phyloP scores from a whole-genome alignment of 2,329 filamentous ascomycete genomes.

The Colletotrichum sp. region DNA sequence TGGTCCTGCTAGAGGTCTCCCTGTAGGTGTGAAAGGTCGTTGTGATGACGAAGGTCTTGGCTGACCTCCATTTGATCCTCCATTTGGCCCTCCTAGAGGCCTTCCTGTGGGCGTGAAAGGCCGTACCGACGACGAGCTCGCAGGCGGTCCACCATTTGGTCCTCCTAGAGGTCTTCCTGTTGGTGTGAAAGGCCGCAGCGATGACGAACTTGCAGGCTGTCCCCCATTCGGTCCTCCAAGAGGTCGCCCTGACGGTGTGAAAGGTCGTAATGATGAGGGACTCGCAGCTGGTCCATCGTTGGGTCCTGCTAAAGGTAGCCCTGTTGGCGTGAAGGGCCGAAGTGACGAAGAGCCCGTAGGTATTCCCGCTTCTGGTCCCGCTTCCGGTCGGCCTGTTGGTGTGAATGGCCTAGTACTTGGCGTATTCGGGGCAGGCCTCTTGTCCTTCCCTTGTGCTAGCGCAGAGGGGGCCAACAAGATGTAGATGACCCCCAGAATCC shows the following conservation, averaged over 20 bases:
- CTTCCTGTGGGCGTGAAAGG: neutral
- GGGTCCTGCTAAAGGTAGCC: neutral
- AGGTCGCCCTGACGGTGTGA: neutral
- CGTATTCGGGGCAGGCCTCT: neutral
- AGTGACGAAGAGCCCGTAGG: accelerated
- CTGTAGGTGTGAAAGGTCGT: neutral
- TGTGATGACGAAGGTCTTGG: accelerated
- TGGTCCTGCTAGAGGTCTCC: neutral
- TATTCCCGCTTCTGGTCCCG: neutral
- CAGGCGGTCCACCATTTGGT: neutral
- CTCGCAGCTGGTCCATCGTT: no score
- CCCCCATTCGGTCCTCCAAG: neutral
- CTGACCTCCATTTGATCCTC: neutral
- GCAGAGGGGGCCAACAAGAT: neutral
- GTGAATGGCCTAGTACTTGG: neutral
- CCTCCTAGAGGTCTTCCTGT: neutral
- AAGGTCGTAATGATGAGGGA: neutral
- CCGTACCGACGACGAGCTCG: accelerated
- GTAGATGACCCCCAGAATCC: neutral
- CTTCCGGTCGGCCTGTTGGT: neutral
- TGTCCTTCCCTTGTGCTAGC: neutral
- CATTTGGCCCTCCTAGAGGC: neutral
- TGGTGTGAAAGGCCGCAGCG: neutral
- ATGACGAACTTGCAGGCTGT: accelerated
- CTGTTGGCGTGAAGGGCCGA: neutral